phyloP scores from a whole-genome alignment of 805 yeast species.

The Millerozyma acaciae region DNA sequence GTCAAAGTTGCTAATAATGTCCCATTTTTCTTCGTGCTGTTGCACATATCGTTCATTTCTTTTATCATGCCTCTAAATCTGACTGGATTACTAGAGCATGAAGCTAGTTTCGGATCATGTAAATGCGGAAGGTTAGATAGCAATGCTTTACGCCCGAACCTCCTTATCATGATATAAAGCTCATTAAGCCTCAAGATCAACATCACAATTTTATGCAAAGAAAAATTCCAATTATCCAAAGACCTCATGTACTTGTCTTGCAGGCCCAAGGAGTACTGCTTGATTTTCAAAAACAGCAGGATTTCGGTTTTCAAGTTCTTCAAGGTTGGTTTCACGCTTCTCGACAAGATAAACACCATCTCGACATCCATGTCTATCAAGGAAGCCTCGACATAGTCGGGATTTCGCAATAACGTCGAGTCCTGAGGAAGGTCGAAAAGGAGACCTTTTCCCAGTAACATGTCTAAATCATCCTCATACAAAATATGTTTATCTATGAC shows the following conservation, averaged over 20 bases:
- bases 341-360: slow-evolving; percentile 23
- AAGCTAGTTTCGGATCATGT: slow-evolving; percentile 38
- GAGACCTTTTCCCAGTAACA: slow-evolving; percentile 17
- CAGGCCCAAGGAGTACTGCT: slow-evolving; percentile 8
- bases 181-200: slow-evolving; percentile 47
- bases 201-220: slow-evolving; percentile 47
- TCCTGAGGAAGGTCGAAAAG: slow-evolving; percentile 15
- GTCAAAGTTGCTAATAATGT: slow-evolving; percentile 46
- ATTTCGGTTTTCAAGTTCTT: slow-evolving; percentile 19
- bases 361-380: slow-evolving; percentile 39
- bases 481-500: slow-evolving; percentile 19
- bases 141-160: slow-evolving; percentile 45
- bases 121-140: slow-evolving; percentile 41
- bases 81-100: slow-evolving; percentile 21
- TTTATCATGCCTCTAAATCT: slow-evolving; percentile 27
- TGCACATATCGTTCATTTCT: slow-evolving; percentile 35
- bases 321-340: slow-evolving; percentile 25
- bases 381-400: slow-evolving; percentile 14
- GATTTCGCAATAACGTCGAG: slow-evolving; percentile 11
- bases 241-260: slow-evolving; percentile 17
- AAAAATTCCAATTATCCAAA: slow-evolving; percentile 33
- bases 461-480: slow-evolving; percentile 21
- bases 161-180: slow-evolving; percentile 43
- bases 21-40: slow-evolving; percentile 46
- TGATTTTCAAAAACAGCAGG: slow-evolving; percentile 17